Base-by-base conservation (phyloP, 768 basidiomycete genomes). In the Macrolepiota fuliginosa region DNA sequence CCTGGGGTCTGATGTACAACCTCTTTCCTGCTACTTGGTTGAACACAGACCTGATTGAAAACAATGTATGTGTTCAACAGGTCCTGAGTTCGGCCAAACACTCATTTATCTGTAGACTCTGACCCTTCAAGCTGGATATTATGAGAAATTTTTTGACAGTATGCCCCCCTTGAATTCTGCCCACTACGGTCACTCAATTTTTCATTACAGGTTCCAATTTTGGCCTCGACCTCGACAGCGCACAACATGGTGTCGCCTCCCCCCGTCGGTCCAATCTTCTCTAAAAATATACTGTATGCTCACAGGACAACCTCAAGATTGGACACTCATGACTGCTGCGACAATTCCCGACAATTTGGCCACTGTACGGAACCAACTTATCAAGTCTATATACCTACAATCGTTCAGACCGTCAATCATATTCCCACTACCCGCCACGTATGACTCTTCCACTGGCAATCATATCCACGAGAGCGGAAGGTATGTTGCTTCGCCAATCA, bases 1-100 rank as follows among this genome's bases (percentile, higher is more conserved):
- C 66, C 5, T 83, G 77, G 79, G 77, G 78, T 0, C 65, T 83
- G 47, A 70, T 78, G 24, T 86, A 86, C 67, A 87, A 86, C 66
- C 49, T 87, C 45, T 83, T 78, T 55, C 78, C 79, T 25, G 84
- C 85, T 60, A 73, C 68, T 62, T 70, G 85, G 24, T 68, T 86
- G 5, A 67, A 73, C 2, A 71, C 74, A 22, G 71, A 73, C 25
- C 52, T 82, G 6, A 74, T 84, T 63, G 73, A 70, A 0, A 15
- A 62, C 5, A 51, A 49, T 12, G 67, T 70, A 37, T 24, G 61
- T 54, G 27, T 39, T 39, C 3, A 17, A 17, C 46, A 7, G 54
- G 42, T 10, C 39, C 27, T 22, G 54, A 11, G 56, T 69, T 67
- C 66, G n/a, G n/a, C 24, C 52, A 13, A 11, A 17, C 15, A 11